Conservation (phyloP, 352 stramenopile genomes). For the Phytophthora sansomeana region DNA sequence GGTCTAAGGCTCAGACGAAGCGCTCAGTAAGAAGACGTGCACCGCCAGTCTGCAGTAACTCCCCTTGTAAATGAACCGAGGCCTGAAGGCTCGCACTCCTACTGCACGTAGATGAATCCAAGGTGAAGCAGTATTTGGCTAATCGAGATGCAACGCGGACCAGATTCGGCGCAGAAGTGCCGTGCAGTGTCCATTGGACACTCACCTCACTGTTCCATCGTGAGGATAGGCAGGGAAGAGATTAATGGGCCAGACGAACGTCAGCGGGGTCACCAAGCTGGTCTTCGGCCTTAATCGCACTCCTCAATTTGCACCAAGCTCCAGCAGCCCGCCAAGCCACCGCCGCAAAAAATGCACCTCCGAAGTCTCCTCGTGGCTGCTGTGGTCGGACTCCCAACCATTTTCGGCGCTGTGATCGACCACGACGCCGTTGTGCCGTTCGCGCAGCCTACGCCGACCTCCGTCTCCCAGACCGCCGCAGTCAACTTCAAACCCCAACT, state of each 20-base stretch:
- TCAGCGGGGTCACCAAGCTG: background rate
- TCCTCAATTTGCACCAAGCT: background rate
- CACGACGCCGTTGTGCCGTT: constrained; percentile 1
- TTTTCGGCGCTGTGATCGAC: background rate
- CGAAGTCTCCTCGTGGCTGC: background rate
- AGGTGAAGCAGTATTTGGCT: background rate
- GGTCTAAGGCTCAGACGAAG: too few species aligned
- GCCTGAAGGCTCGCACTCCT: too few species aligned
- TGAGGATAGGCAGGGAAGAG: background rate
- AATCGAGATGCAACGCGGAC: background rate
- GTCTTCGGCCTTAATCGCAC: background rate
- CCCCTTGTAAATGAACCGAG: too few species aligned
- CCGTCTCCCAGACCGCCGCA: constrained; percentile 1
- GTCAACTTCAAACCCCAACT: constrained; percentile 11
- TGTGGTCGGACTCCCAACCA: background rate
- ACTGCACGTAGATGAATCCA: background rate
- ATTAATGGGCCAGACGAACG: too few species aligned
- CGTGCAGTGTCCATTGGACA: too few species aligned
- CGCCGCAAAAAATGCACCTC: background rate
- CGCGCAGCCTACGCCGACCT: constrained; percentile 9
- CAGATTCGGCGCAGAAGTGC: background rate
- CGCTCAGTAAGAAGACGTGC: too few species aligned
- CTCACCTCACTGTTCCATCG: background rate
- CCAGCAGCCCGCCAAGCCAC: background rate
- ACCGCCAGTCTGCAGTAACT: too few species aligned